These are phyloP conservation scores for Wickerhamiella azymoides DNA, from an alignment of 805 yeast genomes.

Conservation along the genomic window DNA sequence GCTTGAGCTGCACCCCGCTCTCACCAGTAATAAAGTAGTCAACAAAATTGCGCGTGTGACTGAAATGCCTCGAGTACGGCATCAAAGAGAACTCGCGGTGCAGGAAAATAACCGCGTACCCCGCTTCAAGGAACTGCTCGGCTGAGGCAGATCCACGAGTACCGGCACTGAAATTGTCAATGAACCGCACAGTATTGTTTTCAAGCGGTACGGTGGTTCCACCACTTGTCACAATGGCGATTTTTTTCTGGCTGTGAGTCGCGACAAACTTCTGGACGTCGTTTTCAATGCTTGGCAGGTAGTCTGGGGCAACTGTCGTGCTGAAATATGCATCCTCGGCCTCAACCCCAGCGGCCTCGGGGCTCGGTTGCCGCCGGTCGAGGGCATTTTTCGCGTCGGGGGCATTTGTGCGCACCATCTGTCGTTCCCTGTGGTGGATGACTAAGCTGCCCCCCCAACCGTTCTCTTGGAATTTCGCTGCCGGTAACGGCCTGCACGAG, in stretches of 20 bases:
- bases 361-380: constrained; percentile 59
- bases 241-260: constrained; percentile 36
- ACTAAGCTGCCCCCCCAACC: background rate
- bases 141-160: constrained; percentile 96
- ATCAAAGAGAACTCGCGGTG: constrained; percentile 84
- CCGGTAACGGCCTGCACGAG: too few relatives aligned
- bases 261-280: constrained; percentile 50
- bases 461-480: too few relatives aligned
- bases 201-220: constrained; percentile 98
- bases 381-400: constrained; percentile 65
- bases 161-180: constrained; percentile 95
- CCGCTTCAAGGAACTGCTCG: constrained; percentile 71
- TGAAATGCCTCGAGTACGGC: constrained; percentile 81
- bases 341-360: constrained; percentile 54
- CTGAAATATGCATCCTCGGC: constrained; percentile 71
- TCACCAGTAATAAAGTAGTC: constrained; percentile 52
- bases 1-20: constrained; percentile 42
- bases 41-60: constrained; percentile 70
- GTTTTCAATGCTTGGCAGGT: constrained; percentile 45
- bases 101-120: constrained; percentile 83
- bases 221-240: constrained; percentile 84
- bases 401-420: constrained; percentile 42
- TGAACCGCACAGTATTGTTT: constrained; percentile 89
- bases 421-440: background rate
- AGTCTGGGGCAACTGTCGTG: constrained; percentile 57